A percentile compares a stretch with the other conserved stretches of the same genome.
These are phyloP conservation scores for Psilocybe sp. DNA, from an alignment of 768 basidiomycete genomes.

Conservation along the genomic window DNA sequence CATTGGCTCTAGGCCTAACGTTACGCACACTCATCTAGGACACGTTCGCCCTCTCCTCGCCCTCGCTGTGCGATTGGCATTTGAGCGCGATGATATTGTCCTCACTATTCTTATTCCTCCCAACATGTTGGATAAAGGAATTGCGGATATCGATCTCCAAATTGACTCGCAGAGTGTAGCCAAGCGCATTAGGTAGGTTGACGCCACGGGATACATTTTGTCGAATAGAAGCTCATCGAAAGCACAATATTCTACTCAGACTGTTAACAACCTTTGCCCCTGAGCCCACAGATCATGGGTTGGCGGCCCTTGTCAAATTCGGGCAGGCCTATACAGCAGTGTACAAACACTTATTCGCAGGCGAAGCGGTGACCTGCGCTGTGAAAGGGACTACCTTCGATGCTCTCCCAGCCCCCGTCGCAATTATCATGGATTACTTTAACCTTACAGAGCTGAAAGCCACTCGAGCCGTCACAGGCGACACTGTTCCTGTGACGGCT, in stretches of 20 bases:
- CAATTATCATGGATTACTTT: conserved; percentile 7
- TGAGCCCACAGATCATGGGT: background rate
- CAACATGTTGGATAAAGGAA: conserved; percentile 2
- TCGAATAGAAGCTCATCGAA: background rate
- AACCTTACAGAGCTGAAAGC: background rate
- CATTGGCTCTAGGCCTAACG: no score
- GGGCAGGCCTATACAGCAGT: background rate
- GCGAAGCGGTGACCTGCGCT: conserved; percentile 9
- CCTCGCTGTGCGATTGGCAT: conserved; percentile 6
- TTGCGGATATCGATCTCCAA: conserved; percentile 7
- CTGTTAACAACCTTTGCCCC: background rate
- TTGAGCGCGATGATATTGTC: conserved; percentile 6
- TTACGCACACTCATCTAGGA: background rate
- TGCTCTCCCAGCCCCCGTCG: conserved; percentile 5
- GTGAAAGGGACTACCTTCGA: conserved; percentile 4
- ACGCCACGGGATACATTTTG: no score
- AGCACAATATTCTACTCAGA: background rate
- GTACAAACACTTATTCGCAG: conserved; percentile 7
- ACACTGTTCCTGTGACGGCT: conserved; percentile 1
- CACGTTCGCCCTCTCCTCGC: conserved; percentile 9
- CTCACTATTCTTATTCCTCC: conserved; percentile 6
- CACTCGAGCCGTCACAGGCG: conserved; percentile 2
- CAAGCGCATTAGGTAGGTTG: background rate
- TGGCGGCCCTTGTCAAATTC: background rate
- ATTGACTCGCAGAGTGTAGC: background rate